These are phyloP conservation scores for Xerocomellus intermedius DNA, from an alignment of 768 basidiomycete species.

Conservation along the genomic window DNA sequence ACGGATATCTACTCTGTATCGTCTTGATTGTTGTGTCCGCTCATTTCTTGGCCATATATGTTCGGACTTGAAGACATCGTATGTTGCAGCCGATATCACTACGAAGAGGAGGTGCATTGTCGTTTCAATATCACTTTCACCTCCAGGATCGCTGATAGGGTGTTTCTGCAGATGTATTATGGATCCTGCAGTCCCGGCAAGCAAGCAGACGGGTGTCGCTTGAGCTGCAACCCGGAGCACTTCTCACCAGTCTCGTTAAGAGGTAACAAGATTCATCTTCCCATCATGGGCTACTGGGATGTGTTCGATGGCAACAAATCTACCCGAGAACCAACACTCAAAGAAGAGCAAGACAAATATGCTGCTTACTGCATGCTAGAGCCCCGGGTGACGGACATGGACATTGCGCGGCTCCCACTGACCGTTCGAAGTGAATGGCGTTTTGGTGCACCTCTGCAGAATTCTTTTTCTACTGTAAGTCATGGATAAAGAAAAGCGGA, in stretches of 20 bases:
- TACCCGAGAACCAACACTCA: background rate
- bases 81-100: background rate
- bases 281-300: too few species aligned
- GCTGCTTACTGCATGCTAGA: too few species aligned
- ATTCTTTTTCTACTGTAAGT: background rate
- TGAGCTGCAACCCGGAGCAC: slow-evolving; percentile 33
- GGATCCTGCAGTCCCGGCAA: slow-evolving; percentile 45
- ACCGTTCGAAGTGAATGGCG: background rate
- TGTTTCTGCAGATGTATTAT: slow-evolving; percentile 22
- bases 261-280: too few species aligned
- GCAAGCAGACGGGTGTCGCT: slow-evolving; percentile 30
- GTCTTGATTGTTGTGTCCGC: background rate
- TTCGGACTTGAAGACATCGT: background rate
- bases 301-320: background rate
- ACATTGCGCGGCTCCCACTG: too few species aligned
- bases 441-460: background rate
- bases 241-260: too few species aligned
- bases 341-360: background rate
- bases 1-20: background rate
- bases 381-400: too few species aligned
- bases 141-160: background rate
- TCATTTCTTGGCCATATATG: background rate
- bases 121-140: background rate
- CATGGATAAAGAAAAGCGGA: background rate
- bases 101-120: background rate